These are phyloP conservation scores for Cicer judaicum DNA, from an alignment of 306 rosid species.

Conservation along the genomic window DNA sequence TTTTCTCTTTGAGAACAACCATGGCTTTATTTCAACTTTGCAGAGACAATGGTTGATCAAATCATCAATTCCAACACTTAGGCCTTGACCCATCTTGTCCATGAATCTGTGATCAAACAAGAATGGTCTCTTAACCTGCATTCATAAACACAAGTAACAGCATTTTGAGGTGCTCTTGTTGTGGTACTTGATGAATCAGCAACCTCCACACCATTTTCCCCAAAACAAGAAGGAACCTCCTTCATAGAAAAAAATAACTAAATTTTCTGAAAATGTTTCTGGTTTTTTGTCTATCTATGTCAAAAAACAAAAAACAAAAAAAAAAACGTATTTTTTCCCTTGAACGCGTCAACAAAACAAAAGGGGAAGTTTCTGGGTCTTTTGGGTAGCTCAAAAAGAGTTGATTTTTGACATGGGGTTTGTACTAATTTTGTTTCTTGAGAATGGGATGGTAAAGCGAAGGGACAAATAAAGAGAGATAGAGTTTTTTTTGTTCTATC, in stretches of 20 bases:
- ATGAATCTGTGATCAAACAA: constrained; percentile 74
- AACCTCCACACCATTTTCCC: constrained; percentile 93
- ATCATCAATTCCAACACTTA: constrained; percentile 73
- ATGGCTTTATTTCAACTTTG: constrained; percentile 86
- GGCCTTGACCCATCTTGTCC: constrained; percentile 95
- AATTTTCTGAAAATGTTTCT: too few relatives aligned
- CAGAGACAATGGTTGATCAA: constrained; percentile 62
- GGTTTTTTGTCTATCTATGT: too few relatives aligned
- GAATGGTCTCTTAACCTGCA: constrained; percentile 58
- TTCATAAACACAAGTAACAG: constrained; percentile 79
- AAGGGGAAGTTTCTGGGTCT: too few relatives aligned
- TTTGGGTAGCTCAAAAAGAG: constrained; percentile 34
- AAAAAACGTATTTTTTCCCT: constrained; percentile 14
- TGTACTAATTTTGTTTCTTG: constrained; percentile 18
- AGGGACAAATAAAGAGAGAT: constrained; percentile 38
- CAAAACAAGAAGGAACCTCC: constrained; percentile 98
- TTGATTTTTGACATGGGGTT: constrained; percentile 40
- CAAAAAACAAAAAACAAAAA: too few relatives aligned
- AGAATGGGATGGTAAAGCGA: constrained; percentile 8
- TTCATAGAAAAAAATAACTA: constrained; percentile 51
- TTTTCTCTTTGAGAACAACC: constrained; percentile 84
- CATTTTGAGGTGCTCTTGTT: constrained; percentile 68
- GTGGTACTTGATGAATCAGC: constrained; percentile 59
- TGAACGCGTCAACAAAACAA: constrained; percentile 9
- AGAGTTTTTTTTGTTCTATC: constrained; percentile 43